Base-by-base conservation (phyloP, 345 rosid species). In the Eucalyptus grandis region DNA sequence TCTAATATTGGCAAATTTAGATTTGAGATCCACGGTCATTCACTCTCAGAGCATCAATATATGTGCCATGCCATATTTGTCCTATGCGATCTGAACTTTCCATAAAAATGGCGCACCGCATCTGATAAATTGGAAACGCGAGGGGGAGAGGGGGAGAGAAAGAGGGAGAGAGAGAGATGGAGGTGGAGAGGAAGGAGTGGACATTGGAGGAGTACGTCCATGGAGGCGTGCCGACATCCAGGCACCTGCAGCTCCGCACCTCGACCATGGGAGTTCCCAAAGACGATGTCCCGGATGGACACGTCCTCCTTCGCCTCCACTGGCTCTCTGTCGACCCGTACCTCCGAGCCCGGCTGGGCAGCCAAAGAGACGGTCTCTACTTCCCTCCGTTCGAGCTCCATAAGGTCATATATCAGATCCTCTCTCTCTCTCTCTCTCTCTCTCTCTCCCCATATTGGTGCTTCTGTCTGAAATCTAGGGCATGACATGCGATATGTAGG, bases 271-370 rank as follows among this genome's bases (percentile, higher is more conserved):
- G 89, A 16, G 80, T 91, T 10, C 77, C 88, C 47, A 22, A 24
- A 30, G 90, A 86, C 65, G 58, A 90, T 6, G 72, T 93, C 34
- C 93, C 92, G 3, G 91, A 92, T 26, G 87, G 47, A 43, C 93
- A 93, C 43, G 89, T 92, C 11, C 88, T 89, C 83, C 14, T 91
- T 30, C 88, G 90, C 88, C 44, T 87, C 27, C 92, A 90, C 80
- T 90, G 62, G 87, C 80, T 94, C 90, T 92, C 95, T 44, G 47
- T 92, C 47, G 94, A 92, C 58, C 94, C 95, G 53, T 93, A 89
- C 85, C 91, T 91, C 40, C 93, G 92, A 8, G 6, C 69, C 82
- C 81, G 65, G 58, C 86, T 94, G 93, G 89, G 80, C 31, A 93
- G 93, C 89, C 86, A 7, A 5, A 54, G 60, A 7, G 95, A 92